phyloP scores from a whole-genome alignment of 345 rosid species.

The Fremontodendron californicum region DNA sequence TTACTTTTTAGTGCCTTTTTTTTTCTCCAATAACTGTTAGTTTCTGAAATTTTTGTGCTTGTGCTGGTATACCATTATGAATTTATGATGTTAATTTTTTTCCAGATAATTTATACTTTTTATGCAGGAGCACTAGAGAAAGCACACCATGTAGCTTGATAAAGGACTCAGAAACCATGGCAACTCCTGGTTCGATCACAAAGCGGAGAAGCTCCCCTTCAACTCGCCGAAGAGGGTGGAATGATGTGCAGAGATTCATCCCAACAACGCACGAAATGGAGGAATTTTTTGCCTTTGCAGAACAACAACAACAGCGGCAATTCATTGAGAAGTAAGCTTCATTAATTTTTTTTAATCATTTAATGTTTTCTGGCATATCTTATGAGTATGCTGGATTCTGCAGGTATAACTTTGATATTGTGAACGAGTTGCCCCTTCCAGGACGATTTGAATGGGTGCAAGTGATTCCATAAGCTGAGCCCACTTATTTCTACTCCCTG shows the following conservation, averaged over 20 bases:
- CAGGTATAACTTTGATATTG: conserved; percentile 84
- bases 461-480: conserved; percentile 45
- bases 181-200: conserved; percentile 53
- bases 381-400: conserved; percentile 7
- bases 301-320: conserved; percentile 44
- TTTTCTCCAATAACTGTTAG: too few species aligned
- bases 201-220: conserved; percentile 24
- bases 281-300: conserved; percentile 62
- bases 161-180: conserved; percentile 31
- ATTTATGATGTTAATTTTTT: too few species aligned
- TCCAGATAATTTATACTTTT: neutral
- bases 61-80: too few species aligned
- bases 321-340: conserved; percentile 55
- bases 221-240: conserved; percentile 25
- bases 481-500: too few species aligned
- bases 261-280: conserved; percentile 42
- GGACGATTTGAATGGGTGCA: conserved; percentile 80
- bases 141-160: conserved; percentile 46
- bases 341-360: neutral
- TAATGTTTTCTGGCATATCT: neutral
- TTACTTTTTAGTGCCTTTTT: too few species aligned
- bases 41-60: too few species aligned
- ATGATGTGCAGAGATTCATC: neutral
- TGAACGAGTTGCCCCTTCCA: conserved; percentile 61
- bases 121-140: conserved; percentile 51